These are phyloP conservation scores for Batkoa obscura DNA, from an alignment of 371 early-diverging fungal species.

Conservation along the genomic window DNA sequence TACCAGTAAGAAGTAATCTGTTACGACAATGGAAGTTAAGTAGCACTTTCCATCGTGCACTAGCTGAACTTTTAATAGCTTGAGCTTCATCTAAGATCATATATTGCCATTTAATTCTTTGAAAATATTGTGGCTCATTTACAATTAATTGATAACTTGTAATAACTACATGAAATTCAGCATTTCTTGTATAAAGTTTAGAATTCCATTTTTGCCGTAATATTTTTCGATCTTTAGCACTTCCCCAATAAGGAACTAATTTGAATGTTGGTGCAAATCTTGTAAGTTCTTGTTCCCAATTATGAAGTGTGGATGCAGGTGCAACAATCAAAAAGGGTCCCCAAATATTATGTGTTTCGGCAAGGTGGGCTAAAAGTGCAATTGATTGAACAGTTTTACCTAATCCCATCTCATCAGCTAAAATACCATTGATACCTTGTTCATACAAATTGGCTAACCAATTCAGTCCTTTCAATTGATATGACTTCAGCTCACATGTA, in stretches of 20 bases:
- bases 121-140: constrained; percentile 70
- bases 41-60: constrained; percentile 84
- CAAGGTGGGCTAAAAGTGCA: constrained; percentile 75
- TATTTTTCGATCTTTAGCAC: constrained; percentile 65
- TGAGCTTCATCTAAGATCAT: constrained; percentile 98
- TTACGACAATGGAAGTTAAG: constrained; percentile 86
- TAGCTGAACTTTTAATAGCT: constrained; percentile 82
- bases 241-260: constrained; percentile 88
- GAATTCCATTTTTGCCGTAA: constrained; percentile 68
- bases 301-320: constrained; percentile 89
- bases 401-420: constrained; percentile 33
- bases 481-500: constrained; percentile 73
- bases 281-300: constrained; percentile 93
- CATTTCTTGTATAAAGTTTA: constrained; percentile 55
- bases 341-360: constrained; percentile 75
- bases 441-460: constrained; percentile 96
- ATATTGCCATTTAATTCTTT: constrained; percentile 90
- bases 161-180: constrained; percentile 81
- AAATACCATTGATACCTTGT: constrained; percentile 93
- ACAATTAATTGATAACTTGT: constrained; percentile 88
- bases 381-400: constrained; percentile 90
- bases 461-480: constrained; percentile 96
- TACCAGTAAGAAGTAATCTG: constrained; percentile 85
- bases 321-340: constrained; percentile 94
- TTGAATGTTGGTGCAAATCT: constrained; percentile 80